These are phyloP conservation scores for Truncatella angustata DNA, from an alignment of 2,329 filamentous ascomycete species.

Conservation along the genomic window DNA sequence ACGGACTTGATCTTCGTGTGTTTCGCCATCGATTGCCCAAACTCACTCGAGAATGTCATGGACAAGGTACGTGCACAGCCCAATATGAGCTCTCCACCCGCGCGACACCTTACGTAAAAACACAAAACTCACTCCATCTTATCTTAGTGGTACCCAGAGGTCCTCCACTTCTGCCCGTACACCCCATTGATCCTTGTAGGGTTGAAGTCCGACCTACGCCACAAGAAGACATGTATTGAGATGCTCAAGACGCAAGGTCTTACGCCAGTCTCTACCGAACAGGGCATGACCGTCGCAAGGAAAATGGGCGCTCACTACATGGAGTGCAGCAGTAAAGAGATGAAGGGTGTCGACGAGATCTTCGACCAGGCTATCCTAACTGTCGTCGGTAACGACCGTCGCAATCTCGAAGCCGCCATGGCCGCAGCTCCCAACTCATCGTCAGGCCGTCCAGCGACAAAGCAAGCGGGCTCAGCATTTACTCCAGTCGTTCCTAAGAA, in stretches of 20 bases:
- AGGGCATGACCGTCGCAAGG: conserved; percentile 81
- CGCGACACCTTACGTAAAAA: not conserved
- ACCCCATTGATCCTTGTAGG: conserved; percentile 94
- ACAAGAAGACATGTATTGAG: conserved; percentile 95
- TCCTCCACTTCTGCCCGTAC: conserved; percentile 97
- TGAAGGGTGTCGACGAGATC: conserved; percentile 93
- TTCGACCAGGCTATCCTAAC: conserved; percentile 90
- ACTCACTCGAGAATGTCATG: conserved; percentile 96
- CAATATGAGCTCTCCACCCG: not conserved
- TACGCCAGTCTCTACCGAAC: conserved; percentile 88
- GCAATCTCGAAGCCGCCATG: conserved; percentile 55
- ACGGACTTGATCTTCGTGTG: conserved; percentile 98
- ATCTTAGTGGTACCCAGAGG: conserved; percentile 93
- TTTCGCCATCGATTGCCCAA: conserved; percentile 98
- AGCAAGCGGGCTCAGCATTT: conserved; percentile 36
- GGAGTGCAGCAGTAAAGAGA: conserved; percentile 98
- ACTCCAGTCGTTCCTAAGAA: conserved; percentile 52
- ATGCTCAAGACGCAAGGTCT: conserved; percentile 97
- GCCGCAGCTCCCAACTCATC: conserved; percentile 33
- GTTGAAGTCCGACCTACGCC: conserved; percentile 93
- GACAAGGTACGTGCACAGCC: conserved; percentile 72
- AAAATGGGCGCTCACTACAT: conserved; percentile 96
- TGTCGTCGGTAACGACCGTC: conserved; percentile 77
- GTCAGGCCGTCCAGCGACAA: conserved; percentile 25
- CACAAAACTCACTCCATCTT: not conserved